Percentiles rank a stretch among this genome's conserved stretches.
Conservation (phyloP, 2,329 filamentous ascomycete genomes). For the Claviceps digitariae region DNA sequence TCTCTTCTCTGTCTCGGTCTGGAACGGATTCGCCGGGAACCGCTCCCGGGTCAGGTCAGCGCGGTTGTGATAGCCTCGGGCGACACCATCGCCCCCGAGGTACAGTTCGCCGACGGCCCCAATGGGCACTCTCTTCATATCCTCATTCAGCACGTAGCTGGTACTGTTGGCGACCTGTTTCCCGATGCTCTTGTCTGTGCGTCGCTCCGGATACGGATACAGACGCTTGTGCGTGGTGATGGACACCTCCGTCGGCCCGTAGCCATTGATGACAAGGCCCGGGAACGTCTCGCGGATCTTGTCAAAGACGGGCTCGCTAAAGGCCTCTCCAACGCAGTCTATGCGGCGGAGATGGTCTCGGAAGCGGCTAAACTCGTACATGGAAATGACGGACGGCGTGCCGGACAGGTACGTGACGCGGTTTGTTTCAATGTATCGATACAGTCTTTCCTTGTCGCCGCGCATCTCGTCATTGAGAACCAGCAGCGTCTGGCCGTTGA, state of each 20-base stretch:
- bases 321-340: background rate
- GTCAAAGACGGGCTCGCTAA: conserved; percentile 1
- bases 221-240: background rate
- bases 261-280: conserved; percentile 7
- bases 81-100: background rate
- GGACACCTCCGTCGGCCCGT: conserved; percentile 6
- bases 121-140: background rate
- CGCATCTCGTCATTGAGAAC: background rate
- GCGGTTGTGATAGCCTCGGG: background rate
- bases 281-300: conserved; percentile 7
- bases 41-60: background rate
- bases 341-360: background rate
- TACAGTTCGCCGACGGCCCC: background rate
- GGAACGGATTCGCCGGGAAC: background rate
- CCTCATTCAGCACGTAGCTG: background rate
- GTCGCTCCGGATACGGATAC: background rate
- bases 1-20: background rate
- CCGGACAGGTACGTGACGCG: conserved; percentile 1
- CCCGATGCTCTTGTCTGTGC: background rate
- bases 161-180: background rate
- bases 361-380: background rate
- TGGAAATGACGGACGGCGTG: background rate
- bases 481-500: background rate
- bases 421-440: background rate
- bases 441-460: background rate